Conservation (phyloP, 2,329 filamentous ascomycete genomes). For the Epichloe uncinata region DNA sequence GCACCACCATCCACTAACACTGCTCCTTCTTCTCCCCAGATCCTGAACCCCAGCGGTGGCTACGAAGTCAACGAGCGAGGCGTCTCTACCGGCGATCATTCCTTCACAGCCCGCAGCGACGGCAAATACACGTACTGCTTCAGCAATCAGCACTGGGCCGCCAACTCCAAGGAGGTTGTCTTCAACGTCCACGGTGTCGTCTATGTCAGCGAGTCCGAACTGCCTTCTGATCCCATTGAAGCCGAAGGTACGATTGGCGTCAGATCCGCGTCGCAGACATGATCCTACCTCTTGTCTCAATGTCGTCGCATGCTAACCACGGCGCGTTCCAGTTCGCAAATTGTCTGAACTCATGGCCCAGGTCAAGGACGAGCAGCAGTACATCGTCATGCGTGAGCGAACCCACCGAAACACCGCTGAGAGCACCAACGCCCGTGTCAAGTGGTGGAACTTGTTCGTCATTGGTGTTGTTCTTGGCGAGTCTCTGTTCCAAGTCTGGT, state of each 20-base stretch:
- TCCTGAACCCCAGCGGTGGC: constrained; percentile 63
- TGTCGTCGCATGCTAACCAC: constrained; percentile 5
- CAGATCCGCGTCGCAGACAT: not conserved
- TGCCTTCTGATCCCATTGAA: constrained; percentile 77
- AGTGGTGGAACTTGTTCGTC: constrained; percentile 99
- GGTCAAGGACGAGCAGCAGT: constrained; percentile 95
- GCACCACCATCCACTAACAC: not conserved
- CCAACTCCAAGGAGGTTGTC: constrained; percentile 91
- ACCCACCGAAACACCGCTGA: constrained; percentile 97
- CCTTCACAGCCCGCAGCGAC: constrained; percentile 73
- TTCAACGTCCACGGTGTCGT: constrained; percentile 99
- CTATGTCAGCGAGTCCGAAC: constrained; percentile 82
- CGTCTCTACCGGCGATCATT: constrained; percentile 83
- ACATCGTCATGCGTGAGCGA: constrained; percentile 89
- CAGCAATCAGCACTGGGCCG: constrained; percentile 96
- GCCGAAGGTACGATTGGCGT: constrained; percentile 53
- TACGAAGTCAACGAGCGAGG: constrained; percentile 70
- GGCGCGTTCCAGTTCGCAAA: constrained; percentile 48
- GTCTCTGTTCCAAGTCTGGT: constrained; percentile 98
- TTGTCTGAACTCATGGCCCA: constrained; percentile 76
- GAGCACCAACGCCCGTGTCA: constrained; percentile 93
- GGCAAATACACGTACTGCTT: constrained; percentile 96
- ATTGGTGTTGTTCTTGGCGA: constrained; percentile 78
- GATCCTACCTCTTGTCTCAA: too few species aligned
- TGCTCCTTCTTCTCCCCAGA: constrained; percentile 28